Base-by-base conservation (phyloP, 441 rosid genomes). In the Erysimum cheiri region DNA sequence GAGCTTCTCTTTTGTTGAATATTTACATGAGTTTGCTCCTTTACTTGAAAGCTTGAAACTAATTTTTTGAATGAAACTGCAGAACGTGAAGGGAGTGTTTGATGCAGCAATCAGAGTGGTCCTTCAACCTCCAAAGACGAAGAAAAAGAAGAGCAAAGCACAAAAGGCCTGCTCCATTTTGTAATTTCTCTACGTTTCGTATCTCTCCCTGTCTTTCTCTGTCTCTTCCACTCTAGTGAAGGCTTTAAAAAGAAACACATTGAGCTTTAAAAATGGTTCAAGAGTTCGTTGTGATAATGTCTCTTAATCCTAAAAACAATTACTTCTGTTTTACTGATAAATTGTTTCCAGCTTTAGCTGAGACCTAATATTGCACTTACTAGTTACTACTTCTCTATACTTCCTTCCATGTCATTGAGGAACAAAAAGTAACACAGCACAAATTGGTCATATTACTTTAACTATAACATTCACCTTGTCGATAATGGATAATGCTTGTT, bases 21-120 rank as follows among this genome's bases (percentile, higher is more conserved):
- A 10, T 5, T 36, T 32, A 67, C 54, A 47, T n/a, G 28, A 40
- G 31, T 31, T 47, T 49, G 46, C 36, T 8, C 39, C 37, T 22
- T 58, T 50, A n/a, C 33, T 22, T 17, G 54, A 0, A 13, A 19
- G 13, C 47, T 15, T 36, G 49, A 46, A 39, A 17, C 35, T 56
- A 36, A 22, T 31, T 26, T 1, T 53, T 4, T 14, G 14, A 65
- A 61, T 53, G 43, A 54, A 46, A 35, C 71, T 31, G 78, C 87
- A 88, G 94, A 88, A 88, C 66, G 89, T 88, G 79, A 88, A 88
- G 71, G 93, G 71, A 12, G 93, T 86, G 13, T 88, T 88, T 58
- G 93, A 88, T 76, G 89, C 89, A 54, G 93, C 93, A 39, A 88
- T 88, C 69, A 80, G 77, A 78, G 93, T 88, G 7, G 91, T 88